These are phyloP conservation scores for Panicum virgatum DNA, from an alignment of 202 grass and related monocot species.

Conservation along the genomic window DNA sequence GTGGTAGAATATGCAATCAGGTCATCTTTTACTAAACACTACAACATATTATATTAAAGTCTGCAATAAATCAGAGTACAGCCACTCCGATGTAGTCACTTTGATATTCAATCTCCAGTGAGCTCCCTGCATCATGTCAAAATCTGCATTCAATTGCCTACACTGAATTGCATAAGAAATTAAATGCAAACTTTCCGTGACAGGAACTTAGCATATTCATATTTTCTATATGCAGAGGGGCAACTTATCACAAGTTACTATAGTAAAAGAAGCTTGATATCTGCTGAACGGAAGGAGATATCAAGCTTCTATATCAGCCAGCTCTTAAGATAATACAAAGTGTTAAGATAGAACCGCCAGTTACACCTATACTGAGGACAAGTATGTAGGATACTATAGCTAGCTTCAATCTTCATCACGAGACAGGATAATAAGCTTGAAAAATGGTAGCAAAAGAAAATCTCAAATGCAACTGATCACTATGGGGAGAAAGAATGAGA, in stretches of 20 bases:
- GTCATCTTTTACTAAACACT: neutral
- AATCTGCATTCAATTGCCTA: slow-evolving; percentile 14
- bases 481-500: neutral
- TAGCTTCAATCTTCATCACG: neutral
- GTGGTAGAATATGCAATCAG: slow-evolving; percentile 36
- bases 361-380: neutral
- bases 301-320: neutral
- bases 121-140: slow-evolving; percentile 27
- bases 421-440: neutral
- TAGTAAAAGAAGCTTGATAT: slow-evolving; percentile 19
- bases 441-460: slow-evolving; percentile 7
- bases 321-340: slow-evolving; percentile 4
- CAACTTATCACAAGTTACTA: slow-evolving; percentile 2
- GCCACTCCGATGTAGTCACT: neutral
- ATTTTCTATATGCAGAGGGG: neutral
- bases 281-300: neutral
- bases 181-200: slow-evolving; percentile 24
- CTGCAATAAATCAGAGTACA: slow-evolving; percentile 14
- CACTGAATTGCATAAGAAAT: slow-evolving; percentile 18
- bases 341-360: slow-evolving; percentile 7
- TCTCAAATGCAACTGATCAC: neutral
- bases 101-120: neutral
- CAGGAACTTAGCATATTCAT: neutral
- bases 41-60: slow-evolving; percentile 2
- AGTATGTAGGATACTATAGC: slow-evolving; percentile 3